These are phyloP conservation scores for Corniculantispora saksenae DNA, from an alignment of 2,329 filamentous ascomycete species.

Conservation along the genomic window DNA sequence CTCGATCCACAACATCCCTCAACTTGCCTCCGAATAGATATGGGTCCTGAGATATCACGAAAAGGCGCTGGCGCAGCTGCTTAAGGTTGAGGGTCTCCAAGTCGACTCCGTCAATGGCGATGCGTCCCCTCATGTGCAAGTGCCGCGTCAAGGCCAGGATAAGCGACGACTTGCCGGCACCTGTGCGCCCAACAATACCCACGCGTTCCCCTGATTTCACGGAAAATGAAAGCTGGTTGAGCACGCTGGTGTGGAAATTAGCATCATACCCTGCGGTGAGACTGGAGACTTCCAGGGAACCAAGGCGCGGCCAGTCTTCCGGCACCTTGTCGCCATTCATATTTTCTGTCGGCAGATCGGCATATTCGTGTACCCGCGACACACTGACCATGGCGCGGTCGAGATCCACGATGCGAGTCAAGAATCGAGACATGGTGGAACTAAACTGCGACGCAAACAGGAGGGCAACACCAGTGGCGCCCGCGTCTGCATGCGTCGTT, in stretches of 20 bases:
- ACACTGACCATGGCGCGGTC: slow-evolving; percentile 45
- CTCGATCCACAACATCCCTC: slow-evolving; percentile 69
- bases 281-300: background rate
- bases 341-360: slow-evolving; percentile 65
- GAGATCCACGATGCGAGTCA: background rate
- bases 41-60: slow-evolving; percentile 72
- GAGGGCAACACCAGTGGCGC: slow-evolving; percentile 68
- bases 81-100: slow-evolving; percentile 65
- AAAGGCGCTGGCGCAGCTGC: slow-evolving; percentile 65
- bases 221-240: slow-evolving; percentile 63
- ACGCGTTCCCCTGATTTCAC: slow-evolving; percentile 63
- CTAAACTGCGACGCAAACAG: slow-evolving; percentile 61
- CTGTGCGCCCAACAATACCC: slow-evolving; percentile 36
- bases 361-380: slow-evolving; percentile 66
- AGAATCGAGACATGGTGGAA: background rate
- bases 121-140: background rate
- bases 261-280: background rate
- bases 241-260: slow-evolving; percentile 44
- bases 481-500: slow-evolving; percentile 56
- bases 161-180: slow-evolving; percentile 10
- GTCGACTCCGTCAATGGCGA: background rate
- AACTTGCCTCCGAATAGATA: slow-evolving; percentile 73
- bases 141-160: background rate
- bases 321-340: slow-evolving; percentile 51
- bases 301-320: background rate